Base-by-base conservation (phyloP, 257 asterid species). In the Salvia rosmarinus region DNA sequence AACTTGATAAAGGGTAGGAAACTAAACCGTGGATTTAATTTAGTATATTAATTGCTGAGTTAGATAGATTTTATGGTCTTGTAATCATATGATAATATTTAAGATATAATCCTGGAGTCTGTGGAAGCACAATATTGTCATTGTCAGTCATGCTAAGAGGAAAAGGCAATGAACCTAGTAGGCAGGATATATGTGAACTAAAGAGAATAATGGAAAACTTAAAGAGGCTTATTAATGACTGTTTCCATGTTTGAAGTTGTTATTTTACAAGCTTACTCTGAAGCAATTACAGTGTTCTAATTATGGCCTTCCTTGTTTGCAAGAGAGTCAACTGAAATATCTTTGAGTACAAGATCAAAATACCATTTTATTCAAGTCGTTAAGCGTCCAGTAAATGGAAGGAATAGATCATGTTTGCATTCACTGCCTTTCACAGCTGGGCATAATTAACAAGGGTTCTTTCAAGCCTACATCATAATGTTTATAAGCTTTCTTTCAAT, bases 11-110 rank as follows among this genome's bases (percentile, higher is more conserved):
- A 21, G 19, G 70, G 43, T 44, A 57, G 14, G 21, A 46, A 30
- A 42, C 49, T 23, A 23, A 63, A 37, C 34, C 28, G 62, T 30
- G 77, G 32, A 50, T 28, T 50, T 14, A 43, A 23, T 19, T 21
- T 73, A 12, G 17, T 44, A 54, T 51, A 54, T 30, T 64, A 47
- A 6, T 42, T 60, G 67, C 32, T 63, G 66, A 47, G 19, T 42
- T 43, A 1, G 40, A 34, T 23, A 21, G 23, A n/a, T 35, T 50
- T 68, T 75, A 42, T 69, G 54, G 28, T 6, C 34, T 51, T 51
- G 40, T 42, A 40, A 10, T 28, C 42, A 23, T 39, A 50, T 51
- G 42, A 44, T 40, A 44, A 56, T 30, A 51, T 1, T 16, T 19
- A n/a, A 73, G 72, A 32, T 58, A 23, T 72, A 8, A 16, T 49